Conservation (phyloP, 805 yeast species). For the Candida peoriensis region DNA sequence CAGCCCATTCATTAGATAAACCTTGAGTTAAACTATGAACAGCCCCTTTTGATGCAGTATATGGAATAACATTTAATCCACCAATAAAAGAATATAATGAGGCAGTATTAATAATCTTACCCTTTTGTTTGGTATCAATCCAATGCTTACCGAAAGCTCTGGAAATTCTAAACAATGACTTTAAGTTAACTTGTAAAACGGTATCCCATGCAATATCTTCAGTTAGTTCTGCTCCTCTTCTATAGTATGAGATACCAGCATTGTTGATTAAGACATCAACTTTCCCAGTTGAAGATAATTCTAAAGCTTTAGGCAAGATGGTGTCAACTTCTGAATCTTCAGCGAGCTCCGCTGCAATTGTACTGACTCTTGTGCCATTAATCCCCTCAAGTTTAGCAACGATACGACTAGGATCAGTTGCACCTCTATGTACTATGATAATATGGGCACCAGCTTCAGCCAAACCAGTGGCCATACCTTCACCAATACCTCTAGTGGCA, state of each 20-base stretch:
- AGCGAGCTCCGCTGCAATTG: conserved; percentile 31
- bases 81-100: conserved; percentile 45
- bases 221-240: conserved; percentile 41
- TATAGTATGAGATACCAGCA: conserved; percentile 78
- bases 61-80: conserved; percentile 43
- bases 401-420: conserved; percentile 15
- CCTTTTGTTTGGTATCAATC: conserved; percentile 51
- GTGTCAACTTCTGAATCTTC: conserved; percentile 18
- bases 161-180: conserved; percentile 75
- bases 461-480: conserved; percentile 71
- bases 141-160: conserved; percentile 58
- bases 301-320: conserved; percentile 33
- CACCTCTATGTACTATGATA: conserved; percentile 31
- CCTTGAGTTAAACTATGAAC: conserved; percentile 67
- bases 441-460: conserved; percentile 88
- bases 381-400: conserved; percentile 37
- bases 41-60: conserved; percentile 87
- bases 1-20: conserved; percentile 54
- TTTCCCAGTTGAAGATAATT: conserved; percentile 55
- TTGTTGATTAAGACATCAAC: conserved; percentile 82
- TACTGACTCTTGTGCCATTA: conserved; percentile 48
- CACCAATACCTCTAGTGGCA: conserved; percentile 77
- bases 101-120: conserved; percentile 79
- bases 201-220: conserved; percentile 51
- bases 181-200: conserved; percentile 67